phyloP scores from a whole-genome alignment of 768 basidiomycete genomes.

The Mycena metata region DNA sequence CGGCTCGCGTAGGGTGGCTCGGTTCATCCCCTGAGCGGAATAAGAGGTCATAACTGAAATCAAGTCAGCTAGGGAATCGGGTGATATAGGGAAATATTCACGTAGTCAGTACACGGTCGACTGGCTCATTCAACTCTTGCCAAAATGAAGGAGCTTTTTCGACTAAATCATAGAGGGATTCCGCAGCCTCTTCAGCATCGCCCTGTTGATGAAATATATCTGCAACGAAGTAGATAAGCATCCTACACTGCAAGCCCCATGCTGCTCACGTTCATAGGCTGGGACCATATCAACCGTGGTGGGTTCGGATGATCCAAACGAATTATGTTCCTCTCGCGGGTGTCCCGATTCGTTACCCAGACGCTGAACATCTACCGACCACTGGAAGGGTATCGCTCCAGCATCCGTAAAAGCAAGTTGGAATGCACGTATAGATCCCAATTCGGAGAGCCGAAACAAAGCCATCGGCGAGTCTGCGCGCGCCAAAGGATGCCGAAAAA shows the following conservation, averaged over 20 bases:
- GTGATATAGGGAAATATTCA: slow-evolving; percentile 47
- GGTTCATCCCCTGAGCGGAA: slow-evolving; percentile 69
- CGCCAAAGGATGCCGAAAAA: slow-evolving; percentile 50
- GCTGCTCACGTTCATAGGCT: slow-evolving; percentile 66
- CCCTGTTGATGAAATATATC: slow-evolving; percentile 55
- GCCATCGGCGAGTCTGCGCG: slow-evolving; percentile 43
- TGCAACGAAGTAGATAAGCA: slow-evolving; percentile 40
- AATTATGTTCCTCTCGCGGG: slow-evolving; percentile 55
- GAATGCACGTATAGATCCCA: slow-evolving; percentile 60
- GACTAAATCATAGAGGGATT: slow-evolving; percentile 61
- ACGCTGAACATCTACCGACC: slow-evolving; percentile 56
- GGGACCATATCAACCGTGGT: slow-evolving; percentile 62
- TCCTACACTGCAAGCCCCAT: neutral
- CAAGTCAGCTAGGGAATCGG: slow-evolving; percentile 19
- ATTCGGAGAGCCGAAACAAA: slow-evolving; percentile 62
- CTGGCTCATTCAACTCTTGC: slow-evolving; percentile 61
- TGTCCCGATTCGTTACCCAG: slow-evolving; percentile 48
- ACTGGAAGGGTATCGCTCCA: slow-evolving; percentile 45
- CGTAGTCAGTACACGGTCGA: slow-evolving; percentile 74
- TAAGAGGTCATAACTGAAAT: slow-evolving; percentile 71
- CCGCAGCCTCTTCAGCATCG: slow-evolving; percentile 52
- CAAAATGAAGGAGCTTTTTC: slow-evolving; percentile 70
- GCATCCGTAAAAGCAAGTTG: slow-evolving; percentile 49
- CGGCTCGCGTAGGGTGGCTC: slow-evolving; percentile 56
- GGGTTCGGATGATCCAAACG: slow-evolving; percentile 59